Base-by-base conservation (phyloP, 768 basidiomycete genomes). In the Asterophora parasitica region DNA sequence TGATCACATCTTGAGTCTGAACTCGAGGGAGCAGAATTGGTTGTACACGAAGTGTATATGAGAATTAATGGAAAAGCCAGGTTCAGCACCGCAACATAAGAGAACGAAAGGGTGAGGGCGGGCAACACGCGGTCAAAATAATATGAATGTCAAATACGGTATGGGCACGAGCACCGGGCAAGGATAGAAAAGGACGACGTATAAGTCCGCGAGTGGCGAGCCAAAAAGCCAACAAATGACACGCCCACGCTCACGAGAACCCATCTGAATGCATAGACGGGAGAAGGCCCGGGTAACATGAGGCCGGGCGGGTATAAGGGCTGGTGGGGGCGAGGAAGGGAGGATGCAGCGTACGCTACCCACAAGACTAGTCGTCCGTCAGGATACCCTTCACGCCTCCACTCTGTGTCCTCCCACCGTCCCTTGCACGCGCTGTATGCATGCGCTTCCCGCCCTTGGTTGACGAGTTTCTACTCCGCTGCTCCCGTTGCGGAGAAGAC, bases 391-490 rank as follows among this genome's bases (percentile, higher is more conserved):
- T 83, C 26, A 91, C 85, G n/a, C 88, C 88, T 1, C 88, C 88
- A 58, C 88, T 91, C 69, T 88, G 85, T 52, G 88, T 91, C 56
- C 88, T 71, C 32, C 88, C 88, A 2, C 88, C 88, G 63, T 90
- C 85, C 48, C 86, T 73, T 40, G 82, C 88, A 34, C 84, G 77
- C 20, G 82, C 77, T 3, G 76, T 82, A 59, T 86, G 82, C 85
- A 89, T 86, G 67, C 84, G 55, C 62, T 63, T 65, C 36, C 65
- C 54, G 44, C 49, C 59, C 50, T 52, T 59, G 44, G 47, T 60
- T 32, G 56, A 51, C 37, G 56, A 53, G 48, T 41, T 59, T 40
- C 57, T 52, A 41, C 28, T 37, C 27, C 49, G 34, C 30, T 61
- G 44, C 20, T 59, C 65, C 36, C 43, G 47, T 36, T 34, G 50